These are phyloP conservation scores for Hypoxylon sp. DNA, from an alignment of 2,329 filamentous ascomycete species.

Conservation along the genomic window DNA sequence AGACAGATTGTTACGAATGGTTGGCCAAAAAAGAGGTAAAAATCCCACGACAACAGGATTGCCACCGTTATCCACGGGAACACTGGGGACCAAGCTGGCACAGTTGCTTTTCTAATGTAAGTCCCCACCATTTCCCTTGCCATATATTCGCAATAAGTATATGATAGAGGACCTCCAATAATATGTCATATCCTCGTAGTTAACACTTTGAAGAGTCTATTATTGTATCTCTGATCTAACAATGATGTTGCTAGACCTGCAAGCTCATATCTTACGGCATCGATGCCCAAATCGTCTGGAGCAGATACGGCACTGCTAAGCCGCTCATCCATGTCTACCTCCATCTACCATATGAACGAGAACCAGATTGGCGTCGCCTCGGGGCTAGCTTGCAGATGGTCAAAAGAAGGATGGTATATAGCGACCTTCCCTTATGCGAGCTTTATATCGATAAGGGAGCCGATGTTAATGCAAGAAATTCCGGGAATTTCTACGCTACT, in stretches of 20 bases:
- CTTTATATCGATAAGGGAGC: conserved; percentile 2
- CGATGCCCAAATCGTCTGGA: conserved; percentile 6
- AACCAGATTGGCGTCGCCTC: conserved; percentile 14
- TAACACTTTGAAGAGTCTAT: background rate
- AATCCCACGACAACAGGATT: background rate
- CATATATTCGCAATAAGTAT: background rate
- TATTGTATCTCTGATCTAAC: conserved; percentile 3
- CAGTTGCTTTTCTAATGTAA: conserved; percentile 11
- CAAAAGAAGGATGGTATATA: background rate
- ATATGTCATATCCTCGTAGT: background rate
- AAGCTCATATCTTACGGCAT: conserved; percentile 13
- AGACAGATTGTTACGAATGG: conserved; percentile 20
- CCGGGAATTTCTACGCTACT: background rate
- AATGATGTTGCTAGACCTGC: conserved; percentile 6
- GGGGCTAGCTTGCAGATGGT: background rate
- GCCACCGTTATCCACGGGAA: background rate
- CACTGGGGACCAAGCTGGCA: background rate
- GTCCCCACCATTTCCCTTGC: background rate
- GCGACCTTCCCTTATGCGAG: conserved; percentile 4
- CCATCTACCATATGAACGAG: background rate
- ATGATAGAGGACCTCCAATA: background rate
- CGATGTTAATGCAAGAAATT: conserved; percentile 10
- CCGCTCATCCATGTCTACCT: conserved; percentile 22
- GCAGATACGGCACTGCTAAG: background rate
- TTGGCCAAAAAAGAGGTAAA: conserved; percentile 9